A percentile compares a stretch with the other conserved stretches of the same genome.
These are phyloP conservation scores for Sordariomycetes sp. DNA, from an alignment of 2,329 filamentous ascomycete genomes.

Conservation along the genomic window DNA sequence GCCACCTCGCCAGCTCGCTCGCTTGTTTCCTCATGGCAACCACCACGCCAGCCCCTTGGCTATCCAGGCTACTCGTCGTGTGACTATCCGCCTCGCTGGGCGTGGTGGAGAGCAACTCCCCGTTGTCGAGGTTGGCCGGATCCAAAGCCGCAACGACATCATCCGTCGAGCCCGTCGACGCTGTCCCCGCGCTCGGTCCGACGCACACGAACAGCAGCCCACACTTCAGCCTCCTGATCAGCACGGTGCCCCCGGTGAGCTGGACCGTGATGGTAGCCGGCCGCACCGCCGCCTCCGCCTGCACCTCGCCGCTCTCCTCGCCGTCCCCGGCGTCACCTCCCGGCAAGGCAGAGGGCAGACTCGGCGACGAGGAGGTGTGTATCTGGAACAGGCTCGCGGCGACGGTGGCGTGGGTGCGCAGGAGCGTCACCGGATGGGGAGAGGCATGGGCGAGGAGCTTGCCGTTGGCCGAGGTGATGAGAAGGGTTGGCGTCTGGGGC, in stretches of 20 bases:
- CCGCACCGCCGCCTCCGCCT: constrained; percentile 13
- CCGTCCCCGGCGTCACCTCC: constrained; percentile 15
- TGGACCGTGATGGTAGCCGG: constrained; percentile 46
- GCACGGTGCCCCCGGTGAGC: constrained; percentile 47
- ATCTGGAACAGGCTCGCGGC: constrained; percentile 53
- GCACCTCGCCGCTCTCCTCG: constrained; percentile 8
- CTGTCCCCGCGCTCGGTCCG: constrained; percentile 26
- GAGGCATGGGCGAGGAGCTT: constrained; percentile 56
- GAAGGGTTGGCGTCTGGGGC: constrained; percentile 46
- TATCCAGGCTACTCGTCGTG: constrained; percentile 30
- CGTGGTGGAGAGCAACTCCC: constrained; percentile 13
- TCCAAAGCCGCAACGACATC: neutral
- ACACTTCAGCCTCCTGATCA: constrained; percentile 48
- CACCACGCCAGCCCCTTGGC: constrained; percentile 33
- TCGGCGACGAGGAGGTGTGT: constrained; percentile 36
- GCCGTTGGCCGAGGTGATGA: constrained; percentile 50
- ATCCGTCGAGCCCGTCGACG: constrained; percentile 3
- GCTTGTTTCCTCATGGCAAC: constrained; percentile 45
- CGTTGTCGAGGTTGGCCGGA: constrained; percentile 13
- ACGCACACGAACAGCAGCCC: constrained; percentile 55
- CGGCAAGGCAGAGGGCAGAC: constrained; percentile 32
- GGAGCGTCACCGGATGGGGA: constrained; percentile 41
- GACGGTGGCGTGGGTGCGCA: constrained; percentile 56
- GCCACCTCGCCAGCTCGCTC: constrained; percentile 48
- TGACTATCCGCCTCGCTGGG: constrained; percentile 37